Evolutionary conservation across 495 filamentous ascomycete genomes (phyloP), one percentile per base, ranked within the genome.

Genomic region (Wilcoxina mikolae): DNA sequence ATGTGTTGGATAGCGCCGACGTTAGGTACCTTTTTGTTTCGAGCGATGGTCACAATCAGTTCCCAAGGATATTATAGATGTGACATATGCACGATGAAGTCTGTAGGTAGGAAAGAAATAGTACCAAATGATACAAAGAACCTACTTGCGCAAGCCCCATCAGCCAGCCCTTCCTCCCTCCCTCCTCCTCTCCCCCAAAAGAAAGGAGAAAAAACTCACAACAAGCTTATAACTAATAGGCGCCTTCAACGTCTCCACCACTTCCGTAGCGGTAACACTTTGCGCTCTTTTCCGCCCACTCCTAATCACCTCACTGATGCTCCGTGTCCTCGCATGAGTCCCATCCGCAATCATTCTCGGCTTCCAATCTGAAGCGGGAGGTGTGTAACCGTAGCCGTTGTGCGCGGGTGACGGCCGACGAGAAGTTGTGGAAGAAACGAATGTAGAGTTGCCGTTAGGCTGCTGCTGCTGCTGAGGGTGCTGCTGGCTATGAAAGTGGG

Each of bases 1-100:
- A 95, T 0, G 88, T 95, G 69, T 96, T 99, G 55, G 91, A 94
- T 57, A 95, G 71, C 48, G 91, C 90, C 25, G 91, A 96, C 27
- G 86, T 87, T 68, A 84, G 74, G 69, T 95, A 99, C 91, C 91
- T 96, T 60, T 47, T 52, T 43, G n/a, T n/a, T n/a, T 39, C 35
- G 35, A 39, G 35, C 35, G 35, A 39, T 12, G 35, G 20, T 18
- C 15, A 12, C 15, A 39, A 39, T 39, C 35, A 39, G 35, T 18
- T 39, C 35, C 15, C 15, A 39, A 39, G 18, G 29, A 66, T 52
- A 67, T n/a, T n/a, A n/a, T n/a, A n/a, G n/a, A n/a, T n/a, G n/a
- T n/a, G n/a, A n/a, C n/a, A n/a, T n/a, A n/a, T n/a, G n/a, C n/a
- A n/a, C n/a, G n/a, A n/a, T n/a, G n/a, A n/a, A n/a, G 59, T 58